Base-by-base conservation (phyloP, 2,329 filamentous ascomycete genomes). In the Bipolaris sorokiniana region DNA sequence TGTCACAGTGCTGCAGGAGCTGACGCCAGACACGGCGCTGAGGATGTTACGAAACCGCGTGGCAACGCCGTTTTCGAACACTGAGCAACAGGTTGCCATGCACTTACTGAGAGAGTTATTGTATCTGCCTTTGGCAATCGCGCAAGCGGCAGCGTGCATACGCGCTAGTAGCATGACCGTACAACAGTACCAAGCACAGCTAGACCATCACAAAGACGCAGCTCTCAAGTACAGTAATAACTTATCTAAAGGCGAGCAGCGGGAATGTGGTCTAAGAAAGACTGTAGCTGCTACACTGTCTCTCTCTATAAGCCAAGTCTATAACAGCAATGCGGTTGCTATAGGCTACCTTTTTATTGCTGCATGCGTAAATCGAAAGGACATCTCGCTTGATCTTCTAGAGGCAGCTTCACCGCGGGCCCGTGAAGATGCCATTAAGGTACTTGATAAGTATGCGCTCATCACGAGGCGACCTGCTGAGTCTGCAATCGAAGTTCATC, bases 281-380 rank as follows among this genome's bases (percentile, higher is more conserved):
- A 10, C 34, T 37, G n/a, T 37, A 18, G 34, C 34, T 37, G 34
- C 15, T 37, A 37, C 15, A 18, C 34, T 37, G 18, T 37, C n/a
- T 37, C 34, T 37, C 9, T 37, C n/a, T 16, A 16, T 37, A 16
- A 3, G 34, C 16, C 34, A 37, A 37, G n/a, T 37, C 7, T 16
- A 37, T 6, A 7, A 26, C 11, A 36, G 76, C 1, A 59, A 78
- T 44, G 4, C 46, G 1, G 33, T 61, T 3, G 79, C 79, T 2
- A 75, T 73, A 34, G 51, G 74, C 0, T 54, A 79, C 31, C 66
- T 83, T 0, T 72, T 66, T 0, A 77, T 80, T 42, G 72, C 79
- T n/a, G 76, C 76, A 1, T 77, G 66, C 18, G 74, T 83, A 23
- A 51, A 64, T 22, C 56, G 33, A 53, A 68, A 65, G 42, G 61